Conservation (phyloP, 148 eudicot species). For the Gaultheria prostrata region DNA sequence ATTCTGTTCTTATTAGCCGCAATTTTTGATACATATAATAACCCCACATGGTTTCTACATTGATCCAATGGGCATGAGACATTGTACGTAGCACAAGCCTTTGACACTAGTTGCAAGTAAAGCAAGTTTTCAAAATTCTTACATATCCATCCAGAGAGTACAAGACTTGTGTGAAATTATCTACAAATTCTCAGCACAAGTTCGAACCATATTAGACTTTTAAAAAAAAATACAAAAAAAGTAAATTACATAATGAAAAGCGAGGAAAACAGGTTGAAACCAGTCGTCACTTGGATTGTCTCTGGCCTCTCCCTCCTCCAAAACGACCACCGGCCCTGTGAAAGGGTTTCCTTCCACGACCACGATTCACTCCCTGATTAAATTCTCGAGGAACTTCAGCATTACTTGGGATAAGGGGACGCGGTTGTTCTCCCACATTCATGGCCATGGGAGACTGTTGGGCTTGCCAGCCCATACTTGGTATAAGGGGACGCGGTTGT, state of each 20-base stretch:
- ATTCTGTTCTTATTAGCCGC: background rate
- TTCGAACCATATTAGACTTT: background rate
- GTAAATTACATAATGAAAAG: background rate
- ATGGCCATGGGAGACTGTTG: no score
- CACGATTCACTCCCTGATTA: conserved; percentile 32
- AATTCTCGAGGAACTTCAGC: conserved; percentile 31
- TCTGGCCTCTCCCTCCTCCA: conserved; percentile 58
- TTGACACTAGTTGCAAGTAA: background rate
- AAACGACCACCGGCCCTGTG: conserved; percentile 60
- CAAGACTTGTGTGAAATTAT: conserved; percentile 1
- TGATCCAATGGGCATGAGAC: background rate
- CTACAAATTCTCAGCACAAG: conserved; percentile 7
- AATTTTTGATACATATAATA: background rate
- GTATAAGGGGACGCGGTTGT: conserved; percentile 23
- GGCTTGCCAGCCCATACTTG: no score
- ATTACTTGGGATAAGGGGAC: conserved; percentile 26
- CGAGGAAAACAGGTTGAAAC: background rate
- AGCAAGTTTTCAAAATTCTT: conserved; percentile 4
- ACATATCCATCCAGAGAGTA: background rate
- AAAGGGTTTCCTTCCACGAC: conserved; percentile 41
- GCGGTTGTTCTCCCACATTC: conserved; percentile 26
- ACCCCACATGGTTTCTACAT: background rate
- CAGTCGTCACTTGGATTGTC: conserved; percentile 17
- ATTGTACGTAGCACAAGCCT: background rate
- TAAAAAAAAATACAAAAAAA: background rate